phyloP scores from a whole-genome alignment of 2,329 filamentous ascomycete species.

The Paraphoma sp. region DNA sequence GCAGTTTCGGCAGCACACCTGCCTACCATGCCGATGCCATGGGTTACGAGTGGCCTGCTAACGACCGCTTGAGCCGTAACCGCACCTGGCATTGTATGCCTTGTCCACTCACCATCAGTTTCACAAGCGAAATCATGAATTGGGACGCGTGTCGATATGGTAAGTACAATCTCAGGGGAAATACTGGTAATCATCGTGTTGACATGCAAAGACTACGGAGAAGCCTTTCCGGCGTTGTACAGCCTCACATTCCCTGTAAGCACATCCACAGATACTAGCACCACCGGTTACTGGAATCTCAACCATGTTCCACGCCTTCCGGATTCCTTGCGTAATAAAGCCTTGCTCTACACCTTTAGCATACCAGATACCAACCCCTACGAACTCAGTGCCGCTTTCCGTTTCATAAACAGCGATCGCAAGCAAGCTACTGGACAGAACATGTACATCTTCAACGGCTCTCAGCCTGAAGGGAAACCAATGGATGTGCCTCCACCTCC shows the following conservation, averaged over 20 bases:
- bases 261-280: background rate
- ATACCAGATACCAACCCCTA: background rate
- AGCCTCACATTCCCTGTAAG: background rate
- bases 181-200: too few relatives aligned
- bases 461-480: background rate
- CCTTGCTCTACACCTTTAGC: background rate
- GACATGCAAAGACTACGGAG: too few relatives aligned
- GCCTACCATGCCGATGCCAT: background rate
- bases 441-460: background rate
- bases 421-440: background rate
- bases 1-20: background rate
- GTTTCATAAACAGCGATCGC: background rate
- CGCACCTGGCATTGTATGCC: background rate
- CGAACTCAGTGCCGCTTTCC: background rate
- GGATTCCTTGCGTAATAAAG: background rate
- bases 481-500: background rate
- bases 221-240: background rate
- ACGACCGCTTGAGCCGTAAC: background rate
- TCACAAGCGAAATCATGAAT: background rate
- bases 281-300: background rate
- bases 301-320: background rate
- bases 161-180: too few relatives aligned
- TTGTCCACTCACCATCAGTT: background rate
- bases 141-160: conserved; percentile 3
- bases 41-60: background rate